phyloP scores from a whole-genome alignment of 2,329 filamentous ascomycete species.

The Sarocladium oryzae region DNA sequence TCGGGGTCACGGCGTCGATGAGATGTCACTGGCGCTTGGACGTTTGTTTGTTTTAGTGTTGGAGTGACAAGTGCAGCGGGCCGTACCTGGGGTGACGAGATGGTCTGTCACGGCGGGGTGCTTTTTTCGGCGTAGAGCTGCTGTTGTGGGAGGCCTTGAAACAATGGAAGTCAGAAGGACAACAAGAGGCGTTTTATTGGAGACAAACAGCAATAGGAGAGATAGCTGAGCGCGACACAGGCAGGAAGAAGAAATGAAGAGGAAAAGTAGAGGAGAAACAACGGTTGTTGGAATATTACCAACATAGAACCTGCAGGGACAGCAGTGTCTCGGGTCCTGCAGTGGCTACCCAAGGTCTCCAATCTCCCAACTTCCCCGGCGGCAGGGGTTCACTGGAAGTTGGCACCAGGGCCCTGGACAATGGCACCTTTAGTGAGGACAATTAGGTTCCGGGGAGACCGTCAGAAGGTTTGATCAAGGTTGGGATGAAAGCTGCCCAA shows the following conservation, averaged over 20 bases:
- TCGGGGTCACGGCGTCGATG: neutral
- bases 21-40: constrained; percentile 1
- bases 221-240: too few species aligned
- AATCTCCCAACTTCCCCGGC: neutral
- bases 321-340: constrained; percentile 4
- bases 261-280: constrained; percentile 5
- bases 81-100: constrained; percentile 9
- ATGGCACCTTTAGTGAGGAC: neutral
- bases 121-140: neutral
- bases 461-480: too few species aligned
- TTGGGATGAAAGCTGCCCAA: too few species aligned
- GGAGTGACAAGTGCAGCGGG: neutral
- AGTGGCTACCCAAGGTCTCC: neutral
- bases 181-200: neutral
- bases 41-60: constrained; percentile 7
- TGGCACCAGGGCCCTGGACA: neutral
- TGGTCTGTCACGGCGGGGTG: constrained; percentile 1
- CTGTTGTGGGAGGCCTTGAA: neutral
- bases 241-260: neutral
- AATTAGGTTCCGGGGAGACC: too few species aligned
- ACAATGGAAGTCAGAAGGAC: neutral
- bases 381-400: neutral
- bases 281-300: neutral
- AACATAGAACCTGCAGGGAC: too few species aligned
- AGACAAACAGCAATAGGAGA: too few species aligned